Conservation (phyloP, 2,329 filamentous ascomycete genomes). For the Microcyclospora pomicola region DNA sequence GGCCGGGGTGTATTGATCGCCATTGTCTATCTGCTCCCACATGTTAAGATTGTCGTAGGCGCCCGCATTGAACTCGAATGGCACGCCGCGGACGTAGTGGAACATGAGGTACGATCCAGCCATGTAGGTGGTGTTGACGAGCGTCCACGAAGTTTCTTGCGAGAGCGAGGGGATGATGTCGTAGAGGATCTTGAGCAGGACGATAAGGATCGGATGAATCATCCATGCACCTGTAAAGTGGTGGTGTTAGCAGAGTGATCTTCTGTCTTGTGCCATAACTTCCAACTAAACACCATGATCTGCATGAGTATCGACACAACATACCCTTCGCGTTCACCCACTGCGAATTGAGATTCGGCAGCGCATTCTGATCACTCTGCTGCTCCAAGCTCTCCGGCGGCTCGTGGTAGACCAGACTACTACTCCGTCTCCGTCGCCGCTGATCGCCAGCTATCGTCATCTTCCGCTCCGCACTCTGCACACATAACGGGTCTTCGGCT, state of each 20-base stretch:
- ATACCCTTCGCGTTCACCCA: constrained; percentile 99
- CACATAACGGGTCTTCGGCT: constrained; percentile 1
- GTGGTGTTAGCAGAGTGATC: not conserved
- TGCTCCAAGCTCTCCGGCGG: constrained; percentile 94
- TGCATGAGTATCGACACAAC: constrained; percentile 3
- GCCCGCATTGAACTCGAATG: constrained; percentile 96
- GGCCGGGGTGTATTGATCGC: constrained; percentile 93
- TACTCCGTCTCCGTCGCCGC: constrained; percentile 73
- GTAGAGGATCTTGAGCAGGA: constrained; percentile 86
- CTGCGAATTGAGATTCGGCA: constrained; percentile 93
- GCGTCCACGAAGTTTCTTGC: constrained; percentile 95
- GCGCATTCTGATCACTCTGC: constrained; percentile 85
- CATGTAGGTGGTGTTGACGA: constrained; percentile 99
- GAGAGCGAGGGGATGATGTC: constrained; percentile 92
- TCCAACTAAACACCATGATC: constrained; percentile 1
- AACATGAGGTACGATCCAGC: constrained; percentile 99
- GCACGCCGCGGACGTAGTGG: constrained; percentile 93
- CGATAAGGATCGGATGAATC: constrained; percentile 88
- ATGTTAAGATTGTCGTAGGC: constrained; percentile 99
- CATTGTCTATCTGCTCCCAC: constrained; percentile 99
- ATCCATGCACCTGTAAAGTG: constrained; percentile 71
- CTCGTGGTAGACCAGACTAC: constrained; percentile 96
- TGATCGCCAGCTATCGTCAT: constrained; percentile 36
- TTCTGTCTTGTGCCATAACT: not conserved
- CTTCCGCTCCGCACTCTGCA: constrained; percentile 22